Evolutionary conservation across 371 early-diverging fungal species (phyloP), one percentile per base, ranked within the genome.

Genomic region (Synchytrium microbalum): DNA sequence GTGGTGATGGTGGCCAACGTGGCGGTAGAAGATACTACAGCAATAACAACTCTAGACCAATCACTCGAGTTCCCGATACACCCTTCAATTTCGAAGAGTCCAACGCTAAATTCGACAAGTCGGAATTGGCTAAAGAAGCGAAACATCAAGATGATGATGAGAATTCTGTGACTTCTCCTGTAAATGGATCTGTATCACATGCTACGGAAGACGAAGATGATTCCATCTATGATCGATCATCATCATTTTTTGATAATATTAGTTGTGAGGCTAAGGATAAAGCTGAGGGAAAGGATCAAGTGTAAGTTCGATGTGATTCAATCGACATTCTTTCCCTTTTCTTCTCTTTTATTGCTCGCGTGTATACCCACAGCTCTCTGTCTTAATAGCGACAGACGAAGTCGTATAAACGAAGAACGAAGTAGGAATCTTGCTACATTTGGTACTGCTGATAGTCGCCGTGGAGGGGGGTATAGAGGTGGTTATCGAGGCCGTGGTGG

Each of bases 221-320:
- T 25, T 79, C 77, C 8, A 87, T 82, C 64, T 92, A 92, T 72
- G 78, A 86, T 73, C 86, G 88, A 68, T 81, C 73, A 24, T 84
- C 84, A 60, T 90, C 91, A 30, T 96, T 95, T 81, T 97, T 97
- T 81, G 98, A 97, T 70, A 88, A 96, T 72, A 97, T 97, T 68
- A 96, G 96, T 26, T 94, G 95, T 71, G 96, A 96, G 72, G 84
- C 89, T 31, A 93, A 91, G 73, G 96, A 95, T 68, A 85, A 93
- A n/a, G 72, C 75, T 25, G 79, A 76, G 58, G 79, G 75, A 24
- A 72, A 73, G 53, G 46, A 38, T 10, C 46, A 38, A 38, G 19
- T 38, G 46, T 38, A 55, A 65, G 69, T 70, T 64, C 5, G 8
- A 13, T 24, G 56, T 8, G 56, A 10, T 56, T 10, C 13, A 56